phyloP scores from a whole-genome alignment of 2,329 filamentous ascomycete genomes.

The Cladosporium sp. region DNA sequence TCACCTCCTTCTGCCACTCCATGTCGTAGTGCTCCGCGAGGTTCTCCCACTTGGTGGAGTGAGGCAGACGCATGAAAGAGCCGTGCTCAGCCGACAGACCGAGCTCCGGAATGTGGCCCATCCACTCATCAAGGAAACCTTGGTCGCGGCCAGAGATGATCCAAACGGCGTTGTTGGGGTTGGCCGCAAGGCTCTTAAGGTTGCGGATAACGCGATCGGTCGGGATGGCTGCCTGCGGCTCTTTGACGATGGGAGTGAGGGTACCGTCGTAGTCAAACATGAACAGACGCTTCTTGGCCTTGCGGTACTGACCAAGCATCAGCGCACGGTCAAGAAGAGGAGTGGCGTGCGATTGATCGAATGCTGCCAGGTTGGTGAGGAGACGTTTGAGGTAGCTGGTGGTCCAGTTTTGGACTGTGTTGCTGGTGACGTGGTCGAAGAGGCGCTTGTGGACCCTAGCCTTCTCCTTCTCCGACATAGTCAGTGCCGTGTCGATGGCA shows the following conservation, averaged over 20 bases:
- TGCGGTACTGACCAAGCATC: constrained; percentile 68
- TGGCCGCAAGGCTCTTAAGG: constrained; percentile 71
- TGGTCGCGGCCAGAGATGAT: constrained; percentile 95
- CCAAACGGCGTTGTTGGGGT: constrained; percentile 87
- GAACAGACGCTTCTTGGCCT: constrained; percentile 75
- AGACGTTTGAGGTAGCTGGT: constrained; percentile 72
- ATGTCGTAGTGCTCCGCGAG: constrained; percentile 82
- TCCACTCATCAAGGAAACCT: constrained; percentile 80
- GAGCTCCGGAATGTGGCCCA: constrained; percentile 83
- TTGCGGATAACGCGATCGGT: constrained; percentile 77
- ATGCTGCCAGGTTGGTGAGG: constrained; percentile 72
- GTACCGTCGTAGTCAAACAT: constrained; percentile 99
- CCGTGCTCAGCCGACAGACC: constrained; percentile 97
- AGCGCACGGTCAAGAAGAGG: constrained; percentile 72
- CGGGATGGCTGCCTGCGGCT: constrained; percentile 83
- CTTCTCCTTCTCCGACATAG: constrained; percentile 65
- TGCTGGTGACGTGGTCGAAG: constrained; percentile 77
- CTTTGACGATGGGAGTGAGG: constrained; percentile 87
- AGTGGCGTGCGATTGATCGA: constrained; percentile 69
- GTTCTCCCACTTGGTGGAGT: constrained; percentile 76
- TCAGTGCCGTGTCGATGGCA: constrained; percentile 75
- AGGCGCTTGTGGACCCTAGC: constrained; percentile 66
- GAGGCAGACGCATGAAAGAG: constrained; percentile 84
- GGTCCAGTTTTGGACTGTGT: constrained; percentile 85
- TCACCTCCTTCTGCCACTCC: constrained; percentile 83